Conservation (phyloP, 106 monocot genomes). For the Dendrobium catenatum region DNA sequence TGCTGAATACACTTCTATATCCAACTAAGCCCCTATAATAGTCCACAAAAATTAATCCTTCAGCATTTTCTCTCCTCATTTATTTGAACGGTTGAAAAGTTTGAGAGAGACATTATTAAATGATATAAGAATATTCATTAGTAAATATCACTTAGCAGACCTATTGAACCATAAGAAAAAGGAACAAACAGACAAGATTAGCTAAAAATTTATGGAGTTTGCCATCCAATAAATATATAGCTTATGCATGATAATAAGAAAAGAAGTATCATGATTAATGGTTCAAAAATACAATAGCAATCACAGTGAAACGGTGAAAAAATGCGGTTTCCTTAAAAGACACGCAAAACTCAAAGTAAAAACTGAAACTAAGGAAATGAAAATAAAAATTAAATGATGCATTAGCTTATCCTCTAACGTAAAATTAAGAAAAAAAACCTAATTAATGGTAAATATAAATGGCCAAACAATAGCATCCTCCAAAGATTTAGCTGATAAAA, state of each 20-base stretch:
- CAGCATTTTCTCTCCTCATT: not conserved
- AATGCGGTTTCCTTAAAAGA: not conserved
- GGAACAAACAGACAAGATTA: not conserved
- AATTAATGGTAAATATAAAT: not conserved
- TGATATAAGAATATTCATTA: not conserved
- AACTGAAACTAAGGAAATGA: not conserved
- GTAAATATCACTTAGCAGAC: not conserved
- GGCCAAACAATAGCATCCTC: not conserved
- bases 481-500: not conserved
- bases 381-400: not conserved
- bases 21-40: conserved; percentile 84
- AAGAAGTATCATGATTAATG: conserved; percentile 1
- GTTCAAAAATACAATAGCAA: not conserved
- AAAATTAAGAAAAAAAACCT: not conserved
- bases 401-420: not conserved
- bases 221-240: not conserved
- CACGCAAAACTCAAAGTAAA: not conserved
- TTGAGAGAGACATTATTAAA: not conserved
- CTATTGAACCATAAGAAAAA: not conserved
- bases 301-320: not conserved
- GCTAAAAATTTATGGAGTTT: not conserved
- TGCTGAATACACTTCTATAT: conserved; percentile 93
- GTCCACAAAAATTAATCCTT: not conserved
- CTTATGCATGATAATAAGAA: not conserved
- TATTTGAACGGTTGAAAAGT: not conserved